These are phyloP conservation scores for Nothophaeocryptopus gaeumannii DNA, from an alignment of 2,329 filamentous ascomycete species.

Conservation along the genomic window DNA sequence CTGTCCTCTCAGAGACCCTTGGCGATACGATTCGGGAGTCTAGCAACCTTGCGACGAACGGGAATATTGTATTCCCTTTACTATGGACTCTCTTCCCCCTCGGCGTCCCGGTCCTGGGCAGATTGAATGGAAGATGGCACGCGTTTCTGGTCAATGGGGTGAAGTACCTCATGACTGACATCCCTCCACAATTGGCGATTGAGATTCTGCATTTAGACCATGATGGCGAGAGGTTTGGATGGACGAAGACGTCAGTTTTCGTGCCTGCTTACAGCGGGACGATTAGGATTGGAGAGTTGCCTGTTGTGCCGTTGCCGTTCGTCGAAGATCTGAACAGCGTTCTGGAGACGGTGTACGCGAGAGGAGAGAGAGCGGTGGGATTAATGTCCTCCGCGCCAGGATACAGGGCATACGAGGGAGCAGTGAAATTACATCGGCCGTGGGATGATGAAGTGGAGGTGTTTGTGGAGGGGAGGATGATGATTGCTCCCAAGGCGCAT, in stretches of 20 bases:
- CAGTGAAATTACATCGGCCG: slow-evolving; percentile 9
- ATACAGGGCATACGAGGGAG: slow-evolving; percentile 14
- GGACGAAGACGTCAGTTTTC: slow-evolving; percentile 9
- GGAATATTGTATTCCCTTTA: slow-evolving; percentile 18
- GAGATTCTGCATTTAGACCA: slow-evolving; percentile 13
- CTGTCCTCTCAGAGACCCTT: slow-evolving; percentile 11
- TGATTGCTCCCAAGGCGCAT: slow-evolving; percentile 16
- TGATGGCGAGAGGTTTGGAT: slow-evolving; percentile 16
- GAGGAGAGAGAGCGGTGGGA: slow-evolving; percentile 6
- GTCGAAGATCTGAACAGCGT: neutral
- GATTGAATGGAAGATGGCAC: slow-evolving; percentile 10
- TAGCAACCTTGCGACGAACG: slow-evolving; percentile 13
- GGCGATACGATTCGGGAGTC: slow-evolving; percentile 6
- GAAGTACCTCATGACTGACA: slow-evolving; percentile 16
- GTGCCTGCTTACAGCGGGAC: slow-evolving; percentile 11
- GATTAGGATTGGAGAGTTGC: slow-evolving; percentile 8
- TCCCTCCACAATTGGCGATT: slow-evolving; percentile 7
- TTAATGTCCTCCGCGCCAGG: slow-evolving; percentile 7
- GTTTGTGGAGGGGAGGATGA: slow-evolving; percentile 16
- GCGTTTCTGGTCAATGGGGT: slow-evolving; percentile 13
- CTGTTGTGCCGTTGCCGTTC: slow-evolving; percentile 13
- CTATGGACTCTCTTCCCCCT: slow-evolving; percentile 22
- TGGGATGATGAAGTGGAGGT: slow-evolving; percentile 14
- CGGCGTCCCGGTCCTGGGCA: slow-evolving; percentile 12
- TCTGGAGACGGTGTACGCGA: slow-evolving; percentile 3